These are phyloP conservation scores for Nelumbo lutea DNA, from an alignment of 164 flowering plant genomes.

Conservation along the genomic window DNA sequence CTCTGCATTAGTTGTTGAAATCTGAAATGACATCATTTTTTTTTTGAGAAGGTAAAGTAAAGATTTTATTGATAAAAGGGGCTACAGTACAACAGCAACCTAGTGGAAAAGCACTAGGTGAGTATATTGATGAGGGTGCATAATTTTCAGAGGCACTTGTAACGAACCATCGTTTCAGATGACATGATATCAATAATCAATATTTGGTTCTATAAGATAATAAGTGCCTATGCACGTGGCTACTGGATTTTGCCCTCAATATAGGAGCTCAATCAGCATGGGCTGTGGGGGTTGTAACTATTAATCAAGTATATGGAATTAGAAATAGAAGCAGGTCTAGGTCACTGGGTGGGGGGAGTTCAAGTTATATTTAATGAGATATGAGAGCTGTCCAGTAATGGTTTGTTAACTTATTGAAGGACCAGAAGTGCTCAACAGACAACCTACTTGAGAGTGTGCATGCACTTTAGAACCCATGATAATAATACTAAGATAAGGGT, in stretches of 20 bases:
- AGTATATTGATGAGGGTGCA: no score
- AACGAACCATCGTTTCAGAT: no score
- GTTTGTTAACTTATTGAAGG: constrained; percentile 51
- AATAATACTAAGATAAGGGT: background rate
- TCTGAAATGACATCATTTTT: no score
- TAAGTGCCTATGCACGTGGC: constrained; percentile 39
- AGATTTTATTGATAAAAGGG: no score
- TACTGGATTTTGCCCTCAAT: constrained; percentile 76
- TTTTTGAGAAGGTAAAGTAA: no score
- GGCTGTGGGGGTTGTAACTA: constrained; percentile 50
- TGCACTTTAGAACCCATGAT: no score
- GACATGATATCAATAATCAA: no score
- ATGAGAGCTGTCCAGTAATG: constrained; percentile 73
- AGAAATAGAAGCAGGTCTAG: constrained; percentile 26
- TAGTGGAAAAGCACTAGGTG: no score
- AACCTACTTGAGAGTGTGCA: constrained; percentile 46
- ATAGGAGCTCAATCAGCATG: constrained; percentile 84
- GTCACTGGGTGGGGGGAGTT: constrained; percentile 11
- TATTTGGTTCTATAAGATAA: no score
- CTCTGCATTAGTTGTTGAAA: no score
- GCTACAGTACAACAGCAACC: no score
- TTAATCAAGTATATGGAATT: constrained; percentile 25
- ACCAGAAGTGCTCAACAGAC: constrained; percentile 59
- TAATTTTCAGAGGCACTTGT: no score
- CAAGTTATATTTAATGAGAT: constrained; percentile 60